Percentiles rank a stretch among this genome's conserved stretches.
phyloP scores from a whole-genome alignment of 495 filamentous ascomycete genomes.

The Talaromyces nanjingensis region DNA sequence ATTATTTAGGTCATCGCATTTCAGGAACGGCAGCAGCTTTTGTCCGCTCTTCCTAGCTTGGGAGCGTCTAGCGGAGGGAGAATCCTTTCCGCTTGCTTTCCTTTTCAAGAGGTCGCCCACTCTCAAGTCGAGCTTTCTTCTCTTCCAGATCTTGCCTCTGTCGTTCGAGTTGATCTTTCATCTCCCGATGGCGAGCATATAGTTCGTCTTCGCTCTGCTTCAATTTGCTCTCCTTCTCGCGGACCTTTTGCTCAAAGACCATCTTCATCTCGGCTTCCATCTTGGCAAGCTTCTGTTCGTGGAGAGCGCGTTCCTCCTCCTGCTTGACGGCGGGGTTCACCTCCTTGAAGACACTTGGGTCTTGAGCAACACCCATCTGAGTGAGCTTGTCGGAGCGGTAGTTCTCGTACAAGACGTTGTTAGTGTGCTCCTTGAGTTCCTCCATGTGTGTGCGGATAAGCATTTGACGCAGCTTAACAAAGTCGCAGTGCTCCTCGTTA shows the following conservation, averaged over 20 bases:
- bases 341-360: constrained; percentile 99
- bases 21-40: constrained; percentile 14
- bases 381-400: constrained; percentile 99
- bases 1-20: constrained; percentile 8
- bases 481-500: constrained; percentile 99
- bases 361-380: constrained; percentile 95
- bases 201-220: constrained; percentile 98
- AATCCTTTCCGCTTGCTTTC: constrained; percentile 94
- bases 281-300: constrained; percentile 99
- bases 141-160: constrained; percentile 93
- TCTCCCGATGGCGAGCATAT: constrained; percentile 94
- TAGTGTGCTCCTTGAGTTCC: constrained; percentile 99
- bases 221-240: constrained; percentile 98
- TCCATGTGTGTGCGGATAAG: constrained; percentile 99
- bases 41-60: constrained; percentile 1
- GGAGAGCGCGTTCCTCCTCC: constrained; percentile 93
- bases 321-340: constrained; percentile 99
- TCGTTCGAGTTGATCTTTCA: constrained; percentile 98
- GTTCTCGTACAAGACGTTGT: constrained; percentile 97
- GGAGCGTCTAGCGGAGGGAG: constrained; percentile 69
- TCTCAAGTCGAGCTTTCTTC: constrained; percentile 92
- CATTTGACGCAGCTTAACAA: constrained; percentile 99
- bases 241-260: constrained; percentile 99
- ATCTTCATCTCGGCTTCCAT: constrained; percentile 99
- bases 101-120: constrained; percentile 89